Evolutionary conservation across 202 grass and related monocot species (phyloP), one percentile per base, ranked within the genome.

Genomic region (Panicum virgatum): DNA sequence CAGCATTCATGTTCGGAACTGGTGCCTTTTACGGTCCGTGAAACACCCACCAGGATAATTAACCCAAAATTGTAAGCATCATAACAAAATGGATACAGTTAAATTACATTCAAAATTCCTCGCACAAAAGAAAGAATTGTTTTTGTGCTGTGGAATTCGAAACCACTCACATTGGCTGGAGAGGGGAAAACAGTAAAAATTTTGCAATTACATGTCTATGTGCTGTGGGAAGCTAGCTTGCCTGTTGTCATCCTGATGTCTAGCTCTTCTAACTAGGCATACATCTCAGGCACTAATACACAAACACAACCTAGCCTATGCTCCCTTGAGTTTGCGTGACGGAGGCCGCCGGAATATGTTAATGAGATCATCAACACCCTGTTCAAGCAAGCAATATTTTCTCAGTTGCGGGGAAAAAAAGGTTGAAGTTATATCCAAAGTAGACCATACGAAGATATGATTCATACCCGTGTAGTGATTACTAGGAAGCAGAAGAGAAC

Each of bases 311-410:
- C 69, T 84, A 61, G 18, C 36, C 89, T 95, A 99, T 77, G 89
- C 85, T 73, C 89, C 87, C 85, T 99, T 99, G n/a, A 85, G 68
- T 75, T 99, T 99, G 37, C 96, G 88, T 27, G 86, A 87, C 15
- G 90, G 87, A 48, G 96, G 93, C 9, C 96, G 89, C 48, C 93
- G 91, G 63, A 99, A 90, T 81, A 99, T 96, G 85, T 93, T 96
- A 42, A 99, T 95, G 25, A 99, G 96, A 89, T 99, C 96, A 80
- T 99, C 96, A 42, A 99, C 85, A 79, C 96, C 96, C 96, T 99
- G 89, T 4, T 32, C 66, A 36, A 44, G 53, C 37, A 86, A 60
- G 52, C 29, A 0, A 25, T 9, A 27, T 27, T 5, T 51, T 61
- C 43, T 68, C 50, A 88, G 26, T 75, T 19, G 23, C 37, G 16